Evolutionary conservation across 768 basidiomycete genomes (phyloP), one percentile per base, ranked within the genome.

Genomic region (Coprinopsis cinerea): DNA sequence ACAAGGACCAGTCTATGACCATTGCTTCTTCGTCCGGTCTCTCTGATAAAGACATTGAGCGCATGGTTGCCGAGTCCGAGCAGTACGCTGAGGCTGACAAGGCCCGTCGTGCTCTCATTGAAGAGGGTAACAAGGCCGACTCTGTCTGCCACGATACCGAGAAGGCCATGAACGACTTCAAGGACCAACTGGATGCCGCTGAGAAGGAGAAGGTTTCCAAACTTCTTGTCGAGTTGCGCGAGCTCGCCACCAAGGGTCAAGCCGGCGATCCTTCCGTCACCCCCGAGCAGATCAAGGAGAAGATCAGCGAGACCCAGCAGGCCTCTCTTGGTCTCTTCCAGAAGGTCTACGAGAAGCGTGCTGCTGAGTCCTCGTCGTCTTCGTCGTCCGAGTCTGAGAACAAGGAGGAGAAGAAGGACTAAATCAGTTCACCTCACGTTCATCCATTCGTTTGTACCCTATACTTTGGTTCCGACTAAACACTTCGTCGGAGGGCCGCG

Each of bases 121-220:
- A 99, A 75, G 90, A 94, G 65, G 79, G 92, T 35, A 98, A 98
- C 79, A 88, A 89, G 74, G 95, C 91, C 41, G 94, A 97, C 66
- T 93, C 91, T 5, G 85, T 97, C 58, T 88, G 85, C 61, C 74
- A 84, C 51, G 95, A 98, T 64, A 98, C 94, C 1, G 93, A 97
- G 78, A 98, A 97, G 74, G 91, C 93, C 15, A 89, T 98, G 86
- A 81, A 76, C 61, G 96, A 99, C 72, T 98, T 98, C 81, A 93
- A 94, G 76, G 91, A 95, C 40, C 92, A 97, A 64, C 82, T 99
- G 49, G 94, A 97, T 57, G 81, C 81, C 5, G 67, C 82, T 1
- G 96, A 99, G 79, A 87, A 87, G 71, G 92, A 94, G 62, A 97
- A 94, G 74, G 94, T 99, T 57, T 70, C 83, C 47, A 86, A 85